Conservation (phyloP, 345 rosid genomes). For the Limnanthes douglasii region DNA sequence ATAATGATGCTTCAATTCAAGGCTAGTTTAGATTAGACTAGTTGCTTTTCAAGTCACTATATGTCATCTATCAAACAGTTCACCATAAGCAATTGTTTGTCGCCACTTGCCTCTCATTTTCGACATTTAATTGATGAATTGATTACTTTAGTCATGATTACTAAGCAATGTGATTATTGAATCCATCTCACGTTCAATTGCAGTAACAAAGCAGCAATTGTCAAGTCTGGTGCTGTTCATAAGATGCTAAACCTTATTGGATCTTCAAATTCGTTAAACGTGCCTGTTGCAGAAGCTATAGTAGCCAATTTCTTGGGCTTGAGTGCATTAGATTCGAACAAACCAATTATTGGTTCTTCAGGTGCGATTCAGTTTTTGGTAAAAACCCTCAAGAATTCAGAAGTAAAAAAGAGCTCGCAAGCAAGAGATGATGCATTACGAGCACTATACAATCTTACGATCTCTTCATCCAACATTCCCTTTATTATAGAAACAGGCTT, state of each 20-base stretch:
- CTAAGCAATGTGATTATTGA: no score
- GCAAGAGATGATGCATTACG: slow-evolving; percentile 77
- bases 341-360: slow-evolving; percentile 82
- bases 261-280: slow-evolving; percentile 26
- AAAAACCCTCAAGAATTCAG: slow-evolving; percentile 28
- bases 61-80: no score
- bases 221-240: slow-evolving; percentile 94
- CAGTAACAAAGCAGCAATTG: slow-evolving; percentile 98
- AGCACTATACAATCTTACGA: slow-evolving; percentile 83
- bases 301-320: slow-evolving; percentile 88
- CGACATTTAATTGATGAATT: no score
- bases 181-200: no score
- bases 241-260: slow-evolving; percentile 81
- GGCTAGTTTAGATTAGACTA: no score
- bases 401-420: slow-evolving; percentile 31
- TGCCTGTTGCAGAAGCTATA: slow-evolving; percentile 58
- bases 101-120: no score
- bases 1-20: no score
- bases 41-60: no score
- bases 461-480: slow-evolving; percentile 38
- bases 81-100: no score
- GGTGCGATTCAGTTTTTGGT: slow-evolving; percentile 79
- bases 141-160: no score
- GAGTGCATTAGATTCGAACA: slow-evolving; percentile 82
- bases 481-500: slow-evolving; percentile 47